Conservation (phyloP, 805 yeast species). For the Ogataea allantospora region DNA sequence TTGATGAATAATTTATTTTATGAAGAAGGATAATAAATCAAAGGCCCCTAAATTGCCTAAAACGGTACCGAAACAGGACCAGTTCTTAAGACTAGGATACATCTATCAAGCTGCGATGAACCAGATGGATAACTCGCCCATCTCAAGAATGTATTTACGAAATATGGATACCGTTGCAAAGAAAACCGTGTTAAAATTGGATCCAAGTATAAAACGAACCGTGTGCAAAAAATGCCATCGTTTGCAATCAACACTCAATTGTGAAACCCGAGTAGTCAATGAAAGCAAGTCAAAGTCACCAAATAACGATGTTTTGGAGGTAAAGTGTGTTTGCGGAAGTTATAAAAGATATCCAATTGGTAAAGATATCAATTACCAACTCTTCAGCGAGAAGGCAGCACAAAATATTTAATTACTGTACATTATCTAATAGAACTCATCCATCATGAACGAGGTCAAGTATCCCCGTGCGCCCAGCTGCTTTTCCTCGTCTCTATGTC, state of each 20-base stretch:
- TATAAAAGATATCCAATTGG: slow-evolving; percentile 65
- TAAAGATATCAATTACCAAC: slow-evolving; percentile 42
- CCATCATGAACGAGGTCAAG: slow-evolving; percentile 20
- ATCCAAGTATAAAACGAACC: slow-evolving; percentile 64
- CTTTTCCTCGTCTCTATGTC: slow-evolving; percentile 19
- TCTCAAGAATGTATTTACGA: slow-evolving; percentile 57
- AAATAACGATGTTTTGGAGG: slow-evolving; percentile 46
- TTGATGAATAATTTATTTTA: slow-evolving; percentile 2
- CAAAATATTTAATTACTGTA: slow-evolving; percentile 5
- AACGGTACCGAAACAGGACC: slow-evolving; percentile 51
- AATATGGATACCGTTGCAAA: slow-evolving; percentile 62
- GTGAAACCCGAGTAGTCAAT: slow-evolving; percentile 42
- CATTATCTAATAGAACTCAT: slow-evolving; percentile 18
- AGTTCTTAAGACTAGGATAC: slow-evolving; percentile 56
- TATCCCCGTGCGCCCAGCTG: slow-evolving; percentile 21
- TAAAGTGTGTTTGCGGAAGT: slow-evolving; percentile 53
- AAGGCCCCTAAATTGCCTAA: slow-evolving; percentile 34
- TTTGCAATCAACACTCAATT: slow-evolving; percentile 43
- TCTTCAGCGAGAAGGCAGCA: slow-evolving; percentile 43
- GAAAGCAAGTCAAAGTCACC: slow-evolving; percentile 32
- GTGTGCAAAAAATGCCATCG: slow-evolving; percentile 67
- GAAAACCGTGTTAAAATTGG: slow-evolving; percentile 61
- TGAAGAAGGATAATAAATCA: slow-evolving; percentile 1
- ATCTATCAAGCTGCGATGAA: slow-evolving; percentile 54
- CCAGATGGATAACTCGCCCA: slow-evolving; percentile 28